Percentiles rank a stretch among this genome's conserved stretches.
Evolutionary conservation across 2,329 filamentous ascomycete genomes (phyloP).

Genomic region (Cercospora sp.): DNA sequence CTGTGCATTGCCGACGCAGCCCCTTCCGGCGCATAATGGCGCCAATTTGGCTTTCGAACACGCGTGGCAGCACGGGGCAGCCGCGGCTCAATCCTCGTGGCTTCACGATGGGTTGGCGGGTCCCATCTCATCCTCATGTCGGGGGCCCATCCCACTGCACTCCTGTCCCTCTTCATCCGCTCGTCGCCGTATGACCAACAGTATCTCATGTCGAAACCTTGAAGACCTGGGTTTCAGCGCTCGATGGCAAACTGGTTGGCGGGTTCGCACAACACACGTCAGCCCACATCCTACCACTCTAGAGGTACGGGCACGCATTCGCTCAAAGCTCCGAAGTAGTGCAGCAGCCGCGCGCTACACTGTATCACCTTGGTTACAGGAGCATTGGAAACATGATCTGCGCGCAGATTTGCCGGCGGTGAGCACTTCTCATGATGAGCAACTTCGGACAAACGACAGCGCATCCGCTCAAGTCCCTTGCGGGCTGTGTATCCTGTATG

Average conservation of each 20-base stretch:
- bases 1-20: background rate
- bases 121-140: background rate
- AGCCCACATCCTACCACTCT: background rate
- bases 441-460: background rate
- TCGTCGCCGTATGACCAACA: background rate
- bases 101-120: background rate
- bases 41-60: slow-evolving; percentile 9
- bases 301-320: background rate
- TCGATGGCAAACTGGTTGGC: background rate
- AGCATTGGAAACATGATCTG: background rate
- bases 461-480: background rate
- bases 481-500: background rate
- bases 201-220: too few relatives aligned
- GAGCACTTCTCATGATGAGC: background rate
- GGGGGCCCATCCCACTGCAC: background rate
- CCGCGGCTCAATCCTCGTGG: background rate
- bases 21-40: slow-evolving; percentile 2
- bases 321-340: background rate
- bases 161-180: background rate
- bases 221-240: background rate
- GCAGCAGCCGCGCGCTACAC: background rate
- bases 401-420: background rate
- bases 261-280: background rate
- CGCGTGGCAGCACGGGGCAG: slow-evolving; percentile 12
- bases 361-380: background rate